phyloP scores from a whole-genome alignment of 2,329 filamentous ascomycete species.

The Zymoseptoria passerinii region DNA sequence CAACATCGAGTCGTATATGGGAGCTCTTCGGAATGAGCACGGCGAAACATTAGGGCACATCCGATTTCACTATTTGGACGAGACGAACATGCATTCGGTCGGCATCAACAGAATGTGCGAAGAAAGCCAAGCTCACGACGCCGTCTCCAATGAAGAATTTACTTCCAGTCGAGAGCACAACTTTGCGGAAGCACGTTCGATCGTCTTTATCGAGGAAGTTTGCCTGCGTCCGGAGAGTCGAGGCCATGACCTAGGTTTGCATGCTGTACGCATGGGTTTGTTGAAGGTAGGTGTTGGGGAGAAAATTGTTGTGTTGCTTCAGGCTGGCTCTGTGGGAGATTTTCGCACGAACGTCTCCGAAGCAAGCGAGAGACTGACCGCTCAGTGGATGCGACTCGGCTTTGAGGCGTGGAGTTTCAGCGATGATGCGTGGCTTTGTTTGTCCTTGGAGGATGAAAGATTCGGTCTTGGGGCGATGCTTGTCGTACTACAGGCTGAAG shows the following conservation, averaged over 20 bases:
- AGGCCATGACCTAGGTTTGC: conserved; percentile 6
- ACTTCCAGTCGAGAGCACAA: conserved; percentile 1
- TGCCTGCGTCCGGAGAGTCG: conserved; percentile 2
- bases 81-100: background rate
- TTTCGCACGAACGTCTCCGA: background rate
- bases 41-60: conserved; percentile 4
- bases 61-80: conserved; percentile 5
- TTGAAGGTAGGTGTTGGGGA: background rate
- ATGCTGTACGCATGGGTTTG: conserved; percentile 6
- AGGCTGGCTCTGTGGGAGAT: conserved; percentile 10
- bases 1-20: conserved; percentile 1
- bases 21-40: background rate
- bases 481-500: background rate
- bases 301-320: conserved; percentile 10
- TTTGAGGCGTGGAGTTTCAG: conserved; percentile 17
- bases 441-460: conserved; percentile 4
- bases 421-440: conserved; percentile 16
- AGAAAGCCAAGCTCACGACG: conserved; percentile 12
- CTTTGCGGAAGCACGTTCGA: conserved; percentile 3
- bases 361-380: conserved; percentile 12
- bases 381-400: conserved; percentile 14
- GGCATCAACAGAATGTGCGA: conserved; percentile 9
- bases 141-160: conserved; percentile 14
- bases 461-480: background rate
- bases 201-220: conserved; percentile 9